Base-by-base conservation (phyloP, 2,329 filamentous ascomycete species). In the Trichoderma semiorbis region DNA sequence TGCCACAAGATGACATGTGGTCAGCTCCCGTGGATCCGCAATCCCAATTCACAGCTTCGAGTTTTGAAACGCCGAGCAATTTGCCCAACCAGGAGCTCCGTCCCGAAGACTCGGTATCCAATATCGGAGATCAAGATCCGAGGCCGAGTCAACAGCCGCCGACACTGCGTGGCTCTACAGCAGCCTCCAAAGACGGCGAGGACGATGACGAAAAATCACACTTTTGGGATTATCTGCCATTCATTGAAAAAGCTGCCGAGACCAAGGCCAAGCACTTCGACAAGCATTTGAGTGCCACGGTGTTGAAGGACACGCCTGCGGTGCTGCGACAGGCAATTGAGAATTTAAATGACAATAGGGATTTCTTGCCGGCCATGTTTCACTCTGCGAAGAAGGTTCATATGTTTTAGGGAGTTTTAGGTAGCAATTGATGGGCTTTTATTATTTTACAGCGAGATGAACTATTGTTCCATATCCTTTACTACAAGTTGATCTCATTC, bases 301-400 rank as follows among this genome's bases (percentile, higher is more conserved):
- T 70, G 36, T 62, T 73, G 28, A 73, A 73, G 55, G 65, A 57
- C 16, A 72, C 71, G 14, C 71, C 72, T 2, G 47, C 69, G 28
- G 69, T 62, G 26, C 39, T 73, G 26, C 67, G 64, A 53, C 67
- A 68, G 18, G 72, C 72, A 53, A 72, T 73, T 68, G 72, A 73
- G 61, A 73, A 72, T 55, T 63, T 73, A 55, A 72, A 72, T 26
- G 72, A 73, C 21, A 72, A 70, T 14, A 70, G 53, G 34, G 70
- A 72, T 16, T 73, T 73, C 24, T 68, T 73, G 12, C 72, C 72
- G 26, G 36, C 71, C 7, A 73, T 73, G 72, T 73, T 73, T 18
- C 72, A 73, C 34, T 73, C 72, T 3, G 69, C 69, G 24, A 64
- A 71, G 62, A 71, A 65, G n/a, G 36, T 71, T 24, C 69, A 71